Evolutionary conservation across 495 filamentous ascomycete genomes (phyloP).

Genomic region (Aspergillus sclerotiicarbonarius): DNA sequence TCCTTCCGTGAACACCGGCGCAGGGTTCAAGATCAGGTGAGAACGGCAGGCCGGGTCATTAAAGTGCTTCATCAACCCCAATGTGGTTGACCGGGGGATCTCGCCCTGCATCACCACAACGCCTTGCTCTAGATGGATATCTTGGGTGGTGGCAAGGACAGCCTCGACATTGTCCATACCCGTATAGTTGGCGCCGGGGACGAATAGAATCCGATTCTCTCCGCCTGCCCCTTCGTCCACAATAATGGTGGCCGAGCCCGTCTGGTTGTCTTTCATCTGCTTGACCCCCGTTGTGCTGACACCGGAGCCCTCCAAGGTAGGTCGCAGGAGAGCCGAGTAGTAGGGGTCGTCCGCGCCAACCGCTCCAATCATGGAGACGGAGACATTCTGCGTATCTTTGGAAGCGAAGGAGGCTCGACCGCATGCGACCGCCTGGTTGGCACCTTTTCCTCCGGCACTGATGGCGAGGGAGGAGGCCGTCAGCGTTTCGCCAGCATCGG

Average conservation of each 20-base stretch:
- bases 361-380: conserved; percentile 77
- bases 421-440: conserved; percentile 89
- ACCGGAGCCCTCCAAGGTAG: conserved; percentile 55
- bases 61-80: conserved; percentile 56
- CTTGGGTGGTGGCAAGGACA: conserved; percentile 29
- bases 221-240: conserved; percentile 75
- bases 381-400: conserved; percentile 39
- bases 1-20: conserved; percentile 63
- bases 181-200: conserved; percentile 73
- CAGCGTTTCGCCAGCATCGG: conserved; percentile 81
- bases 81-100: conserved; percentile 69
- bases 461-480: conserved; percentile 73
- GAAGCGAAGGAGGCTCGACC: conserved; percentile 52
- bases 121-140: conserved; percentile 46
- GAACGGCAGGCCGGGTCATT: conserved; percentile 34
- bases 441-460: conserved; percentile 88
- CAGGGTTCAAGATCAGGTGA: conserved; percentile 78
- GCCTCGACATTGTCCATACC: conserved; percentile 43
- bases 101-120: conserved; percentile 87
- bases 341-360: conserved; percentile 64
- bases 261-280: conserved; percentile 52
- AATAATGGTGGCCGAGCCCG: conserved; percentile 79
- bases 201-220: conserved; percentile 84
- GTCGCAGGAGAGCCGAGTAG: conserved; percentile 35
- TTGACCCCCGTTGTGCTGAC: conserved; percentile 59